phyloP scores from a whole-genome alignment of 768 basidiomycete species.

The Agrocybe chaxingu region DNA sequence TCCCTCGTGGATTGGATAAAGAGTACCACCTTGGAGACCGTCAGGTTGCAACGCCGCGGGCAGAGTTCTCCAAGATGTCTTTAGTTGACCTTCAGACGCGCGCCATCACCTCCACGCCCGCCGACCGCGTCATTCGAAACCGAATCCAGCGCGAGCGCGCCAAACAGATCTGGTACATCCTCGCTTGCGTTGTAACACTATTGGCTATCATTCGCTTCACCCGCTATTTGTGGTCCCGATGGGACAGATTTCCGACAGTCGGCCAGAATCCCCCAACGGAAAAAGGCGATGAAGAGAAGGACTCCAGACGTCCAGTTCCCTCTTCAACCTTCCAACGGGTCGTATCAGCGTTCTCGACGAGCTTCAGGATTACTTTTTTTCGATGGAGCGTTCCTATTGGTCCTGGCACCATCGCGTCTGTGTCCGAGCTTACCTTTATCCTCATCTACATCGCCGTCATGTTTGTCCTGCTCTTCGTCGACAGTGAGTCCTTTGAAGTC shows the following conservation, averaged over 20 bases:
- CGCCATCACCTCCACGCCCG: slow-evolving; percentile 16
- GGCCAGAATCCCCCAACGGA: slow-evolving; percentile 6
- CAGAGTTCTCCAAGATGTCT: background rate
- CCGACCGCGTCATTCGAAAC: slow-evolving; percentile 31
- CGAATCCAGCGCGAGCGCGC: slow-evolving; percentile 32
- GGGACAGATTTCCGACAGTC: background rate
- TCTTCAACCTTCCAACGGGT: slow-evolving; percentile 20
- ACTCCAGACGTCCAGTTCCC: background rate
- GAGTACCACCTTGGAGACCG: slow-evolving; percentile 1
- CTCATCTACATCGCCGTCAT: slow-evolving; percentile 42
- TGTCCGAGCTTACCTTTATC: slow-evolving; percentile 46
- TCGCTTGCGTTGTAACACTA: slow-evolving; percentile 33
- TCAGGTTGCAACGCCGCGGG: no score
- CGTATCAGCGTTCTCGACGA: slow-evolving; percentile 34
- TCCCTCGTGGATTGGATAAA: slow-evolving; percentile 24
- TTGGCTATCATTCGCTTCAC: slow-evolving; percentile 30
- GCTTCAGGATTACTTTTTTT: slow-evolving; percentile 48
- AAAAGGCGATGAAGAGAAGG: slow-evolving; percentile 20
- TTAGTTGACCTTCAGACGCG: slow-evolving; percentile 3
- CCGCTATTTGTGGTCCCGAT: slow-evolving; percentile 14
- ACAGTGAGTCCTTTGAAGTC: slow-evolving; percentile 33
- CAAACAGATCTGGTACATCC: slow-evolving; percentile 37
- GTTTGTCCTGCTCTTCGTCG: slow-evolving; percentile 39
- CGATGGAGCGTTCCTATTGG: slow-evolving; percentile 46
- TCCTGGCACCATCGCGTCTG: slow-evolving; percentile 26